These are phyloP conservation scores for Thelephora terrestris DNA, from an alignment of 1,284 basidiomycete species.

Conservation along the genomic window DNA sequence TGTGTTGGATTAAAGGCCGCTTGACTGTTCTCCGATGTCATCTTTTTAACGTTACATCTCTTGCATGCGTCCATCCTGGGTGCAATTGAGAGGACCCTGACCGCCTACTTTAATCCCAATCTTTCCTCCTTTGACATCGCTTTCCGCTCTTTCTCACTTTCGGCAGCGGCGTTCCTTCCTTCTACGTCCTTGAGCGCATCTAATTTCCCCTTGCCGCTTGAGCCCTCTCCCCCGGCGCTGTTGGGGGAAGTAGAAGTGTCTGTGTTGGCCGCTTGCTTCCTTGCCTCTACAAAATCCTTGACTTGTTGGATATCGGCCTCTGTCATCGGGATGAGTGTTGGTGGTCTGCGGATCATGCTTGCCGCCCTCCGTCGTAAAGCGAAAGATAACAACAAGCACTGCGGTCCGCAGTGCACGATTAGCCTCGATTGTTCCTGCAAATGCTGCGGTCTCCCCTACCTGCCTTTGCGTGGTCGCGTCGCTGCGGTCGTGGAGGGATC, in stretches of 20 bases:
- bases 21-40: background rate
- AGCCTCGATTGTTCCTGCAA: background rate
- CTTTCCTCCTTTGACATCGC: constrained; percentile 27
- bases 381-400: background rate
- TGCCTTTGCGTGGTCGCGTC: background rate
- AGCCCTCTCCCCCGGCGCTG: constrained; percentile 8
- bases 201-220: constrained; percentile 9
- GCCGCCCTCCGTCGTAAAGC: constrained; percentile 7
- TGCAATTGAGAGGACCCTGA: background rate
- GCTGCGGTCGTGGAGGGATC: constrained; percentile 8
- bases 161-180: constrained; percentile 24
- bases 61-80: background rate
- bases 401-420: constrained; percentile 1
- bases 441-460: background rate
- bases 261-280: constrained; percentile 34
- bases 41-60: background rate
- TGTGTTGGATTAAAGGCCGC: too few relatives aligned
- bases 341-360: constrained; percentile 62
- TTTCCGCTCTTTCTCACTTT: constrained; percentile 26
- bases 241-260: constrained; percentile 7
- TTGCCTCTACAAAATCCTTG: constrained; percentile 46
- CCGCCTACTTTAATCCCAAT: constrained; percentile 20
- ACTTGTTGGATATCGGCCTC: constrained; percentile 69
- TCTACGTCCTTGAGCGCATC: constrained; percentile 8
- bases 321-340: constrained; percentile 63